Conservation (phyloP, 163 green algal species). For the Volvox carteri region DNA sequence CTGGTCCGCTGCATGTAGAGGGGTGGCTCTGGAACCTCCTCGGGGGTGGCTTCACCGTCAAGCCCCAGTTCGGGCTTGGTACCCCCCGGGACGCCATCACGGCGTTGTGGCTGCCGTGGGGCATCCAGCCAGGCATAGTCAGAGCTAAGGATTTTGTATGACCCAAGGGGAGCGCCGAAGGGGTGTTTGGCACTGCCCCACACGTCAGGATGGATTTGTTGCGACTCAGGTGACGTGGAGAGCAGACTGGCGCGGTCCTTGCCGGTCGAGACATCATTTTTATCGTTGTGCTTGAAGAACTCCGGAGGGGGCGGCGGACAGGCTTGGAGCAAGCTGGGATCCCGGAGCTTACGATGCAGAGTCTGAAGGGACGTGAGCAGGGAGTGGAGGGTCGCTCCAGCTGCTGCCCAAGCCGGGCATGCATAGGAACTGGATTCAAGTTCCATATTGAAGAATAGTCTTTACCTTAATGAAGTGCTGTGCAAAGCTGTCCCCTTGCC, state of each 20-base stretch:
- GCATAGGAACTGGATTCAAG: no score
- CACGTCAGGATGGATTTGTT: not conserved
- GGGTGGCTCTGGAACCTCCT: conserved; percentile 23
- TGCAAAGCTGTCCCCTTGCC: conserved; percentile 3
- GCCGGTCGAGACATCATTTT: not conserved
- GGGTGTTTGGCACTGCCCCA: conserved; percentile 33
- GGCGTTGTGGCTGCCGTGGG: not conserved
- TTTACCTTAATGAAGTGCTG: conserved; percentile 50
- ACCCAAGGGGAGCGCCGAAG: conserved; percentile 21
- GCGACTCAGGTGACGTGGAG: not conserved
- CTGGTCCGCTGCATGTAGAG: conserved; percentile 48
- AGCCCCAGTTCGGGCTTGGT: not conserved
- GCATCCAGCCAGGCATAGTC: conserved; percentile 54
- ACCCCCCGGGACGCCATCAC: not conserved
- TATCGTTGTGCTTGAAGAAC: conserved; percentile 53
- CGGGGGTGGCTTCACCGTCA: not conserved
- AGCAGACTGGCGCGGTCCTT: not conserved
- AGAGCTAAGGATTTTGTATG: conserved; percentile 56
- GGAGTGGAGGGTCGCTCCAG: not conserved
- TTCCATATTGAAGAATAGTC: not conserved
- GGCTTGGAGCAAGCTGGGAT: conserved; percentile 52
- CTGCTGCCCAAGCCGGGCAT: no score
- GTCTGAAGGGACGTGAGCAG: conserved; percentile 4
- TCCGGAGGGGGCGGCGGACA: conserved; percentile 31
- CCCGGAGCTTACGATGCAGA: conserved; percentile 44